Evolutionary conservation across 257 asterid genomes (phyloP).

Genomic region (Solanum pimpinellifolium): DNA sequence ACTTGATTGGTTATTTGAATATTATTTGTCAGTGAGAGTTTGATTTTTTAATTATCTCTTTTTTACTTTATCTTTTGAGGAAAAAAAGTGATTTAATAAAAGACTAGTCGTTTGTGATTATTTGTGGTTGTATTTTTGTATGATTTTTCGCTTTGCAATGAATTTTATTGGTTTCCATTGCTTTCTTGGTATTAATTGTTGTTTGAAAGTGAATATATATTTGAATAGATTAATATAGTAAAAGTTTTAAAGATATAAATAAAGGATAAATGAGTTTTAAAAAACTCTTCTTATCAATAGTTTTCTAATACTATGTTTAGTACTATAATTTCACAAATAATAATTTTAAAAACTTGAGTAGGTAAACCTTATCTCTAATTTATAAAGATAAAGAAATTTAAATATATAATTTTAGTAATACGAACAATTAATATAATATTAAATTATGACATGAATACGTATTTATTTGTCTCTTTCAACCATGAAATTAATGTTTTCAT

Average conservation of each 20-base stretch:
- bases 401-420: background rate
- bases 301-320: background rate
- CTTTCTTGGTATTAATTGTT: background rate
- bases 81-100: background rate
- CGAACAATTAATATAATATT: background rate
- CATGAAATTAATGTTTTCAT: background rate
- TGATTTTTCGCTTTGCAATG: background rate
- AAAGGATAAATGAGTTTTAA: background rate
- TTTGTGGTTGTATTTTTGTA: background rate
- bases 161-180: background rate
- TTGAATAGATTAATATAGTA: background rate
- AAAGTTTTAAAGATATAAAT: background rate
- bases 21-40: background rate
- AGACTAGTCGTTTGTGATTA: background rate
- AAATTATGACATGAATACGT: background rate
- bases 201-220: background rate
- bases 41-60: background rate
- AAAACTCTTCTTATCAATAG: background rate
- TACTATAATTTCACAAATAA: background rate
- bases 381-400: background rate
- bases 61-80: background rate
- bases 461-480: background rate
- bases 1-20: background rate
- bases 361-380: background rate
- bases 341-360: accelerated